Evolutionary conservation across 768 basidiomycete genomes (phyloP).

Genomic region (Tricholoma matsutake): DNA sequence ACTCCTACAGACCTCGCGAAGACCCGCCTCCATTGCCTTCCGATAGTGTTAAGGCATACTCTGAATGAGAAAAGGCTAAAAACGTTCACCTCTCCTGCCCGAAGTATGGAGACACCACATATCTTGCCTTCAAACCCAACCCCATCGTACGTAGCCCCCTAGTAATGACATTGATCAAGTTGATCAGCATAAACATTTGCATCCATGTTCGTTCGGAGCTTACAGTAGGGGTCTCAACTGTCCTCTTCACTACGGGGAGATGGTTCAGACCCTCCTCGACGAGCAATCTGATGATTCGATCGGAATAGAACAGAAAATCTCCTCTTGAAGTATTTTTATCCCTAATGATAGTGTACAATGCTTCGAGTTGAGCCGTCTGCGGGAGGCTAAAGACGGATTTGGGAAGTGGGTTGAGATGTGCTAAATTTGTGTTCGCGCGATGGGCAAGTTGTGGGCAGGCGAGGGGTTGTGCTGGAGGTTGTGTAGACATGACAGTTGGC

Average conservation of each 20-base stretch:
- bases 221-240: constrained; percentile 81
- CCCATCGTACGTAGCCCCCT: constrained; percentile 84
- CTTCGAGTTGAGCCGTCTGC: constrained; percentile 91
- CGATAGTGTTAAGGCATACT: constrained; percentile 2
- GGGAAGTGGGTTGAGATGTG: constrained; percentile 51
- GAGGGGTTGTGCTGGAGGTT: constrained; percentile 16
- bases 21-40: constrained; percentile 96
- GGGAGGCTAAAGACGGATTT: constrained; percentile 86
- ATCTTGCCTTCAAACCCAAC: constrained; percentile 97
- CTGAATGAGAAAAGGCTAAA: background rate
- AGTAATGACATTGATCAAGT: background rate
- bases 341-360: constrained; percentile 91
- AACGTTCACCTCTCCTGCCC: constrained; percentile 79
- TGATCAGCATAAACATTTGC: background rate
- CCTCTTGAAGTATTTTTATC: constrained; percentile 85
- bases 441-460: constrained; percentile 35
- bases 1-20: constrained; percentile 92
- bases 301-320: constrained; percentile 95
- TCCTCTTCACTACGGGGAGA: constrained; percentile 65
- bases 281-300: constrained; percentile 82
- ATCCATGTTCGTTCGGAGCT: constrained; percentile 19
- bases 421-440: constrained; percentile 29
- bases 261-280: constrained; percentile 91
- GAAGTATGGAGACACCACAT: constrained; percentile 91
- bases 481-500: background rate